Evolutionary conservation across 306 rosid genomes (phyloP).

Genomic region (Lagenaria siceraria): DNA sequence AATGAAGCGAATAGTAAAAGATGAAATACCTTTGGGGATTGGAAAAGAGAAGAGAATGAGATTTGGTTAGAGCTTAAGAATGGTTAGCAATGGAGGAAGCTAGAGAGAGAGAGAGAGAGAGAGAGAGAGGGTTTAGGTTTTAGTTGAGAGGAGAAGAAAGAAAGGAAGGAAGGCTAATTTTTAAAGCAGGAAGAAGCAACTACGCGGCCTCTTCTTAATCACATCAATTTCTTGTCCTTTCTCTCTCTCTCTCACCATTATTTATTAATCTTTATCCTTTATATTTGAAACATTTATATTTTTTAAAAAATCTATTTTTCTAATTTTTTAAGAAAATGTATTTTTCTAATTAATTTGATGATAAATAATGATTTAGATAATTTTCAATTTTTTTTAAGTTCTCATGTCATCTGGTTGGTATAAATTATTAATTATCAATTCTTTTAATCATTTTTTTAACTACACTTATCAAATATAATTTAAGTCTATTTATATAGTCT

Average conservation of each 20-base stretch:
- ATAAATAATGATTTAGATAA: too few species aligned
- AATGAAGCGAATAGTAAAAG: background rate
- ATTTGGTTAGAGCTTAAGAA: background rate
- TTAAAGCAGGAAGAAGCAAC: background rate
- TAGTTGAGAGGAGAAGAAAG: background rate
- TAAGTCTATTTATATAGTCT: too few species aligned
- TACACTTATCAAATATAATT: too few species aligned
- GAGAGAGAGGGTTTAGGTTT: background rate
- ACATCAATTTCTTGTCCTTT: background rate
- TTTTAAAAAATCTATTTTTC: too few species aligned
- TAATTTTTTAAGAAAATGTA: too few species aligned
- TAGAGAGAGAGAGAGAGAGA: background rate
- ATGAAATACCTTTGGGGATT: background rate
- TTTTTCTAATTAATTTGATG: too few species aligned
- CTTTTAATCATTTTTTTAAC: too few species aligned
- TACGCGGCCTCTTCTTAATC: slow-evolving; percentile 10
- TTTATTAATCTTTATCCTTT: background rate
- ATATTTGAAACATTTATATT: too few species aligned
- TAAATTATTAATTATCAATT: too few species aligned
- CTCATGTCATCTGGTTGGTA: too few species aligned
- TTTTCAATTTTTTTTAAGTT: too few species aligned
- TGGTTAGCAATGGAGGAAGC: background rate
- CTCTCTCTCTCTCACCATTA: background rate
- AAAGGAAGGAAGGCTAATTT: background rate
- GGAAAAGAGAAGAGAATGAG: background rate